Evolutionary conservation across 1,284 basidiomycete species (phyloP), one percentile per base, ranked within the genome.

Genomic region (Vanrija pseudolonga): DNA sequence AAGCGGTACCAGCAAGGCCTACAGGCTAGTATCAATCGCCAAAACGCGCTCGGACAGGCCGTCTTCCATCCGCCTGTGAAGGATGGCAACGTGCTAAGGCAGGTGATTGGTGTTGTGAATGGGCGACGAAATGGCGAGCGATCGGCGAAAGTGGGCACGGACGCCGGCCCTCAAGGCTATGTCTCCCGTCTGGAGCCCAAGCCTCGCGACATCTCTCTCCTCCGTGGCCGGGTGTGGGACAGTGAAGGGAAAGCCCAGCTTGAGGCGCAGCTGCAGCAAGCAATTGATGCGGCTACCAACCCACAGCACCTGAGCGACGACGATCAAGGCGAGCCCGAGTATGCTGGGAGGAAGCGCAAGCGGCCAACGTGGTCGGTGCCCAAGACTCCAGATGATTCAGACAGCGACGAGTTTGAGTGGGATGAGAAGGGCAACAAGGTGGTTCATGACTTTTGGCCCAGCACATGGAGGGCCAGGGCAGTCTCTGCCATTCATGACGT

Each of bases 401-500:
- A 58, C 11, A 23, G 52, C 6, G 45, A 49, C 17, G 52, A 54
- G 15, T 49, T 53, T 11, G 23, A 37, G 14, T 53, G 49, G 49
- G 45, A 50, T 36, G 45, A 46, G 11, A 22, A 12, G 41, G 55
- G 50, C 1, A 26, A 56, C 23, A 44, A 36, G 20, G 17, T 56
- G 3, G 32, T 55, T 24, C 47, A 56, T 41, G 61, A 66, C 47
- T 46, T 36, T 22, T 66, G 61, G 55, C 63, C 61, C 0, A 66
- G 62, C 37, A 14, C 28, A 8, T 60, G 42, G 45, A 49, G 64
- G 17, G 14, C n/a, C 6, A 37, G 37, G 37, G 59, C 52, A 0
- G 59, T 43, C 0, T 17, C 49, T 3, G 37, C 41, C 15, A 45
- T 64, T 20, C 48, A 52, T 11, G 36, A 46, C 1, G 26, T 38